Evolutionary conservation across 2,329 filamentous ascomycete genomes (phyloP).

Genomic region (Microsporum ferrugineum): DNA sequence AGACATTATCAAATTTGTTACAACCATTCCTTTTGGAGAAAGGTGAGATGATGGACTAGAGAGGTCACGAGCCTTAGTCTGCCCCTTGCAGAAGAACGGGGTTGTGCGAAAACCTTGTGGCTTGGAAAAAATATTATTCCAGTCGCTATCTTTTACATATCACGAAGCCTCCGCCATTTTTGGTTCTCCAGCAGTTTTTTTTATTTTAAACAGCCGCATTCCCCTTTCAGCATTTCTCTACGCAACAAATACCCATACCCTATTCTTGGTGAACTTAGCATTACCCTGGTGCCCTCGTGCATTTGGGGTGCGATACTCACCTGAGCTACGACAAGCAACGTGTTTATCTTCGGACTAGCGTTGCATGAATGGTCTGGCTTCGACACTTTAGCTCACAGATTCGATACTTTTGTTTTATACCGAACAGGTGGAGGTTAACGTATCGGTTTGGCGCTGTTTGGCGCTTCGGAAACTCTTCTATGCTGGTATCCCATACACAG

Average conservation of each 20-base stretch:
- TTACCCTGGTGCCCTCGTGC: neutral
- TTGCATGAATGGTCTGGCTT: neutral
- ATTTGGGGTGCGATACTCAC: neutral
- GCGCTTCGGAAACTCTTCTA: neutral
- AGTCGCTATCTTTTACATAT: neutral
- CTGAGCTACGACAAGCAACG: neutral
- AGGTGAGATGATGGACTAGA: neutral
- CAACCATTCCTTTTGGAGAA: neutral
- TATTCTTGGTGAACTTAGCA: neutral
- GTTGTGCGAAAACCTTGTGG: neutral
- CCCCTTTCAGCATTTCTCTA: neutral
- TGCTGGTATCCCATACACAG: neutral
- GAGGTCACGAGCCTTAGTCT: neutral
- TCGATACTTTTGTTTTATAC: constrained; percentile 1
- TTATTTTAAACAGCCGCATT: neutral
- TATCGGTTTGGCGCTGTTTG: neutral
- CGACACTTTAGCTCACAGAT: neutral
- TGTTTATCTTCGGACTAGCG: neutral
- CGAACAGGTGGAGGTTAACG: neutral
- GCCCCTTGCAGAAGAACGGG: neutral
- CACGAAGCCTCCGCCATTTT: neutral
- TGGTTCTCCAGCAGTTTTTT: neutral
- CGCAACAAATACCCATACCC: neutral
- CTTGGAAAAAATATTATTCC: neutral
- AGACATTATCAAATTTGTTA: neutral